phyloP scores from a whole-genome alignment of 108 stramenopile species.

The Asterionellopsis glacialis region DNA sequence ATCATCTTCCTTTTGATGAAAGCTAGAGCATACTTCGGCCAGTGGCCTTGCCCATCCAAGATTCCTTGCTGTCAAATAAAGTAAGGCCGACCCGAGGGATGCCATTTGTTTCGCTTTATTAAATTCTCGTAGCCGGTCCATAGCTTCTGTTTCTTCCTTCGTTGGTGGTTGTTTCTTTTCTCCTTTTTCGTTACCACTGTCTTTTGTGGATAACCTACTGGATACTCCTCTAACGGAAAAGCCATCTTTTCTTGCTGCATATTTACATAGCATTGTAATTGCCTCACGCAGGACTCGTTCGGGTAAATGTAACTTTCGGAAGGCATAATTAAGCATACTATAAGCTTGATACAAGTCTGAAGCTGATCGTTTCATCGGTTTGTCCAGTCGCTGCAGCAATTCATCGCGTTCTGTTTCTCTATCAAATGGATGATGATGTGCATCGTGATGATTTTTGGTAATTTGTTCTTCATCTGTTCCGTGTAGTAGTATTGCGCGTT shows the following conservation, averaged over 20 bases:
- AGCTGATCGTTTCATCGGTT: slow-evolving; percentile 25
- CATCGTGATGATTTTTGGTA: not conserved
- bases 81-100: slow-evolving; percentile 35
- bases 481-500: slow-evolving; percentile 43
- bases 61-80: slow-evolving; percentile 37
- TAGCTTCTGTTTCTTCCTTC: slow-evolving; percentile 10
- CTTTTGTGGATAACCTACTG: slow-evolving; percentile 19
- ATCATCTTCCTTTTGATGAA: slow-evolving; percentile 11
- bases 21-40: slow-evolving; percentile 36
- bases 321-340: slow-evolving; percentile 22
- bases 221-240: slow-evolving; percentile 41
- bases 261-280: slow-evolving; percentile 23
- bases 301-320: slow-evolving; percentile 22
- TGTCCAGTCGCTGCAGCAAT: slow-evolving; percentile 23
- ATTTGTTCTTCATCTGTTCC: slow-evolving; percentile 18
- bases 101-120: slow-evolving; percentile 46
- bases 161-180: not conserved
- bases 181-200: not conserved
- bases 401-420: slow-evolving; percentile 20
- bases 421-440: not conserved
- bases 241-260: slow-evolving; percentile 36
- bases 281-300: slow-evolving; percentile 34
- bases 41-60: slow-evolving; percentile 31
- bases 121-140: slow-evolving; percentile 22
- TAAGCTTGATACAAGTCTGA: slow-evolving; percentile 46